phyloP scores from a whole-genome alignment of 768 basidiomycete genomes.

The Suillus bovinus region DNA sequence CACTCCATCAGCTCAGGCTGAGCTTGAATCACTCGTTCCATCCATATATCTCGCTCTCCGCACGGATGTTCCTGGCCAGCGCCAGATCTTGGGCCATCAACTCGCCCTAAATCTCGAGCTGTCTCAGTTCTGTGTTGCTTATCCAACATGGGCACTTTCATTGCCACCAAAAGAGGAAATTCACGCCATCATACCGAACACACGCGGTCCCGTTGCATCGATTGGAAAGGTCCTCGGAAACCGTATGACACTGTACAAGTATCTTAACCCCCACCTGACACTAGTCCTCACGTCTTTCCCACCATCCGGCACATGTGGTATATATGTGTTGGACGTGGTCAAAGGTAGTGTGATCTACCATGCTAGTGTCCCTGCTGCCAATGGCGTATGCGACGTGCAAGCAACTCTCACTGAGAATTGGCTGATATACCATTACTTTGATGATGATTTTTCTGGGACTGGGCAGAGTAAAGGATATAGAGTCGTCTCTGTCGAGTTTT shows the following conservation, averaged over 20 bases:
- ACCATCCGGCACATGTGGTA: slow-evolving; percentile 43
- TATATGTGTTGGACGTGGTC: slow-evolving; percentile 78
- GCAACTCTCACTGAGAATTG: slow-evolving; percentile 84
- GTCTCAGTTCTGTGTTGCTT: slow-evolving; percentile 49
- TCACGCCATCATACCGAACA: slow-evolving; percentile 48
- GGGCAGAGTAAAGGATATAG: slow-evolving; percentile 65
- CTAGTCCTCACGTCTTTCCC: slow-evolving; percentile 56
- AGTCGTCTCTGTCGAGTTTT: slow-evolving; percentile 84
- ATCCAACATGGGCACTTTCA: slow-evolving; percentile 66
- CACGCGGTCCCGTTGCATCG: slow-evolving; percentile 63
- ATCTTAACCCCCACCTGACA: slow-evolving; percentile 81
- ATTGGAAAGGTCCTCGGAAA: slow-evolving; percentile 86
- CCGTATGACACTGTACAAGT: slow-evolving; percentile 90
- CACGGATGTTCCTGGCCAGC: slow-evolving; percentile 40
- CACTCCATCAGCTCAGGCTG: slow-evolving; percentile 41
- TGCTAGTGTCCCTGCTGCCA: slow-evolving; percentile 48
- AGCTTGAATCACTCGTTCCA: slow-evolving; percentile 45
- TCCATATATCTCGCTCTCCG: slow-evolving; percentile 59
- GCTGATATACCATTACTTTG: slow-evolving; percentile 88
- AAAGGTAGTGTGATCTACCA: slow-evolving; percentile 80
- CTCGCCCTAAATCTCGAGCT: slow-evolving; percentile 43
- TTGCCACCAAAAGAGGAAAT: slow-evolving; percentile 60
- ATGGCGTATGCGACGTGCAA: slow-evolving; percentile 61
- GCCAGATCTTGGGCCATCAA: slow-evolving; percentile 59
- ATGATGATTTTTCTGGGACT: slow-evolving; percentile 47